Evolutionary conservation across 768 basidiomycete species (phyloP).

Genomic region (Psilocybe azurescens): DNA sequence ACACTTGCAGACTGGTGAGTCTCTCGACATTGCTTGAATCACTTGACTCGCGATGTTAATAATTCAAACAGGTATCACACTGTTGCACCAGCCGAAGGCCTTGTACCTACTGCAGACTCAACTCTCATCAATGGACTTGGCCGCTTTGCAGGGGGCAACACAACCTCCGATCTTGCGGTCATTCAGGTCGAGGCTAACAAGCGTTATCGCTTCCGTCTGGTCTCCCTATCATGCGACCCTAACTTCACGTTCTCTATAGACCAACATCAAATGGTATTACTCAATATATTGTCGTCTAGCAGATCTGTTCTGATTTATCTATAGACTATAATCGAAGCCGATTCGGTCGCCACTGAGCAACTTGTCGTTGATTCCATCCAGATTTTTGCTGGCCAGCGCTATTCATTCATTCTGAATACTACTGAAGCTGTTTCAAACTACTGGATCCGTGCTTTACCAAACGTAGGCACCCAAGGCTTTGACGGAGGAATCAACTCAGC

Average conservation of each 20-base stretch:
- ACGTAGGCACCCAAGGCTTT: slow-evolving; percentile 23
- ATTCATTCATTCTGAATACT: slow-evolving; percentile 47
- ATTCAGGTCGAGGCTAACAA: slow-evolving; percentile 39
- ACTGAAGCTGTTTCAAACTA: slow-evolving; percentile 40
- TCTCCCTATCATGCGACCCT: slow-evolving; percentile 49
- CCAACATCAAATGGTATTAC: slow-evolving; percentile 39
- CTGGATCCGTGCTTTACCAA: slow-evolving; percentile 46
- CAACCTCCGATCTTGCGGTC: slow-evolving; percentile 40
- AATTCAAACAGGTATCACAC: not conserved
- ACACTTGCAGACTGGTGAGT: slow-evolving; percentile 4
- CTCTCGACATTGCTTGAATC: not conserved
- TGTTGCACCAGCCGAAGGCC: not conserved
- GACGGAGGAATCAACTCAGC: slow-evolving; percentile 45
- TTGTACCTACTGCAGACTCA: not conserved
- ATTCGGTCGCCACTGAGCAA: slow-evolving; percentile 45
- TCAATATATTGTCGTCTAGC: not conserved
- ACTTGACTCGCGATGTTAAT: too few relatives aligned
- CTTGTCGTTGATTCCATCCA: slow-evolving; percentile 42
- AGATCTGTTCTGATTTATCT: too few relatives aligned
- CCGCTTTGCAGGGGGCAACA: slow-evolving; percentile 38
- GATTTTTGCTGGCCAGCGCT: slow-evolving; percentile 54
- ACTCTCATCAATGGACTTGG: slow-evolving; percentile 55
- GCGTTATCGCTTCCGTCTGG: slow-evolving; percentile 52
- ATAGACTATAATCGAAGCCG: slow-evolving; percentile 43
- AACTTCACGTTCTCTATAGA: slow-evolving; percentile 51